phyloP scores from a whole-genome alignment of 257 asterid species.

The Capsicum chinense region DNA sequence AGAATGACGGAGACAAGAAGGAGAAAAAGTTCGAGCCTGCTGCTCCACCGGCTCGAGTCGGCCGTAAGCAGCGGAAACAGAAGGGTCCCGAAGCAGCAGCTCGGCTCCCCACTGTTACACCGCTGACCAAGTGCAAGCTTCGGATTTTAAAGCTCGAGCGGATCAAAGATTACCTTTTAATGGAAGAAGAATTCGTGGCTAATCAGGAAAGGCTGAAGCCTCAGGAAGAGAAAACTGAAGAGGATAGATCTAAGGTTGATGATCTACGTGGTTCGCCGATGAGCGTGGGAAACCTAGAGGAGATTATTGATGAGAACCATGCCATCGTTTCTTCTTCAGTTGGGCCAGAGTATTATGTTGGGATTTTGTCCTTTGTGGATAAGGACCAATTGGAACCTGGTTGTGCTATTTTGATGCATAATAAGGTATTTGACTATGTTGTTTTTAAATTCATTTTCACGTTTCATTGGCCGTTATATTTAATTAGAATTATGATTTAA shows the following conservation, averaged over 20 bases:
- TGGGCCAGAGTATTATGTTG: constrained; percentile 91
- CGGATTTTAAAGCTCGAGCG: constrained; percentile 75
- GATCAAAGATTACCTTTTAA: constrained; percentile 72
- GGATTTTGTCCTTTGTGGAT: constrained; percentile 84
- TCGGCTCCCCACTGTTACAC: constrained; percentile 77
- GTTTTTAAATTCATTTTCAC: background rate
- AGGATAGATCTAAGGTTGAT: constrained; percentile 86
- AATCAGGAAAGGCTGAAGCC: constrained; percentile 90
- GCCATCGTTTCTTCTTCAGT: constrained; percentile 84
- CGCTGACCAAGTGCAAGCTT: constrained; percentile 75
- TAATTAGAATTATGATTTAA: too few species aligned
- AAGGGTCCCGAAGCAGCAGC: constrained; percentile 89
- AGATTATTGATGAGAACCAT: constrained; percentile 91
- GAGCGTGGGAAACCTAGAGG: constrained; percentile 92
- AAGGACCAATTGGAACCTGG: constrained; percentile 98
- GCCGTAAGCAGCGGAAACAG: constrained; percentile 91
- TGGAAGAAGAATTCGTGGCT: constrained; percentile 95
- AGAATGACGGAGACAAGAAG: constrained; percentile 80
- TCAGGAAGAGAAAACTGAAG: constrained; percentile 96
- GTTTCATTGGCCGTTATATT: background rate
- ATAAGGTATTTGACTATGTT: constrained; percentile 55
- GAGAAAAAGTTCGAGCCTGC: constrained; percentile 89
- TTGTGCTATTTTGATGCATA: constrained; percentile 91
- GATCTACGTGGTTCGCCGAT: constrained; percentile 86
- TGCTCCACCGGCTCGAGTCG: constrained; percentile 91